Percentiles rank a stretch among this genome's conserved stretches.
phyloP scores from a whole-genome alignment of 192 early-diverging fungal genomes.

The Entomortierella lignicola region DNA sequence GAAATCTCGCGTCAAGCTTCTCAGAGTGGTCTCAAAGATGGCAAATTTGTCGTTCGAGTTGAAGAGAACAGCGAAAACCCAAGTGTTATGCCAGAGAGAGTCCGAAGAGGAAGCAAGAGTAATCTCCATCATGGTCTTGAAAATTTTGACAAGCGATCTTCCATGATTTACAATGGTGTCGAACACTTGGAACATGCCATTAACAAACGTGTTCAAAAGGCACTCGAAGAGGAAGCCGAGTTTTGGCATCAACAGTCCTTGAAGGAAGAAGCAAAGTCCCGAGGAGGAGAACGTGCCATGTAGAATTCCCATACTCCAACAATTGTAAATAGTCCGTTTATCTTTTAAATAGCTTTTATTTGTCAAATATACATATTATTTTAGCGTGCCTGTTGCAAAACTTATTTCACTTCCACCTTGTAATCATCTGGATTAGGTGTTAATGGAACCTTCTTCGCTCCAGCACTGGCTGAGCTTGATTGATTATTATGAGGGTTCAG shows the following conservation, averaged over 20 bases:
- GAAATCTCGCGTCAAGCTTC: slow-evolving; percentile 31
- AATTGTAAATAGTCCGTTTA: no score
- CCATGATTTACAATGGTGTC: slow-evolving; percentile 45
- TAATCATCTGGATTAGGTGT: slow-evolving; percentile 38
- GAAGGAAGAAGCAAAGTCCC: slow-evolving; percentile 43
- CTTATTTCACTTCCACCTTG: slow-evolving; percentile 50
- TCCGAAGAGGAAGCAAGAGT: slow-evolving; percentile 8
- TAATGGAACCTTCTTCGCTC: background rate
- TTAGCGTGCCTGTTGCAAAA: no score
- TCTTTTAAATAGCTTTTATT: background rate
- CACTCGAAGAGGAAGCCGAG: slow-evolving; percentile 40
- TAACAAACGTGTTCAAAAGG: slow-evolving; percentile 31
- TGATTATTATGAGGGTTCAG: slow-evolving; percentile 5
- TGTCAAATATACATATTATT: no score
- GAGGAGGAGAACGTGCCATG: slow-evolving; percentile 34
- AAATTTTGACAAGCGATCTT: slow-evolving; percentile 41
- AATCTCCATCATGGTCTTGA: slow-evolving; percentile 24
- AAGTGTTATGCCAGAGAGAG: slow-evolving; percentile 11
- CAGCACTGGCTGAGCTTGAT: background rate
- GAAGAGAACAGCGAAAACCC: background rate
- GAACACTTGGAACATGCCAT: slow-evolving; percentile 41
- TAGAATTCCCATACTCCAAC: no score
- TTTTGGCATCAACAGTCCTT: slow-evolving; percentile 50
- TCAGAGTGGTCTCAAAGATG: slow-evolving; percentile 16
- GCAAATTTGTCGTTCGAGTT: slow-evolving; percentile 24